phyloP scores from a whole-genome alignment of 2,329 filamentous ascomycete species.

The Colletotrichum phormii region DNA sequence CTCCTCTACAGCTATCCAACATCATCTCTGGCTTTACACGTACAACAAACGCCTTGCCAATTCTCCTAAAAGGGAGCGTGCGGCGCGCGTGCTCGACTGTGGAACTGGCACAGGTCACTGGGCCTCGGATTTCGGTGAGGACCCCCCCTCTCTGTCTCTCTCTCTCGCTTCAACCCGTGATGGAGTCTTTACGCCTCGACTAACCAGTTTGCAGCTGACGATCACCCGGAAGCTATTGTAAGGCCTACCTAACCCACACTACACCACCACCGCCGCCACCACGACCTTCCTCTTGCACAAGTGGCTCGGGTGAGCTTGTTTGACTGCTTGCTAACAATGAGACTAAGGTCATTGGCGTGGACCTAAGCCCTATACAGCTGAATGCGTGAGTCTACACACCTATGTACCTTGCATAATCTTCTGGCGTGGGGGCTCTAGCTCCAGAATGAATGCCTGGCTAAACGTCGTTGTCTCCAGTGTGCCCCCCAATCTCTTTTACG shows the following conservation, averaged over 20 bases:
- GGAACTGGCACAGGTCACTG: constrained; percentile 43
- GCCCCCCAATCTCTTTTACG: constrained; percentile 58
- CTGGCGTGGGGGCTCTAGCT: constrained; percentile 8
- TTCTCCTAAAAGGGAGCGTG: constrained; percentile 40
- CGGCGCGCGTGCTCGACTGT: constrained; percentile 40
- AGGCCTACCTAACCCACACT: background rate
- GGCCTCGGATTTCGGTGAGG: constrained; percentile 42
- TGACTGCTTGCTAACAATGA: no score
- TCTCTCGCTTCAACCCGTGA: constrained; percentile 21
- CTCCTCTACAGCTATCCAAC: constrained; percentile 46
- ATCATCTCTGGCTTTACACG: constrained; percentile 48
- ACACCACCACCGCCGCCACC: no score
- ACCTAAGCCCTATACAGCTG: constrained; percentile 50
- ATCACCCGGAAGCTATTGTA: constrained; percentile 46
- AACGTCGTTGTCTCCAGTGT: constrained; percentile 42
- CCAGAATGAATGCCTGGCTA: constrained; percentile 41
- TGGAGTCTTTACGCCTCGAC: no score
- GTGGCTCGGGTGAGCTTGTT: no score
- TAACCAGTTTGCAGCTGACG: constrained; percentile 39
- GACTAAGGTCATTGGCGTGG: constrained; percentile 42
- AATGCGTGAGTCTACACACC: constrained; percentile 37
- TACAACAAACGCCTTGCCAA: constrained; percentile 46
- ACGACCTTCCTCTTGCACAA: no score
- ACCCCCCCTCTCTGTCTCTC: background rate
- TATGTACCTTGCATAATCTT: no score